phyloP scores from a whole-genome alignment of 805 yeast species.

The Saturnispora gosingensis region DNA sequence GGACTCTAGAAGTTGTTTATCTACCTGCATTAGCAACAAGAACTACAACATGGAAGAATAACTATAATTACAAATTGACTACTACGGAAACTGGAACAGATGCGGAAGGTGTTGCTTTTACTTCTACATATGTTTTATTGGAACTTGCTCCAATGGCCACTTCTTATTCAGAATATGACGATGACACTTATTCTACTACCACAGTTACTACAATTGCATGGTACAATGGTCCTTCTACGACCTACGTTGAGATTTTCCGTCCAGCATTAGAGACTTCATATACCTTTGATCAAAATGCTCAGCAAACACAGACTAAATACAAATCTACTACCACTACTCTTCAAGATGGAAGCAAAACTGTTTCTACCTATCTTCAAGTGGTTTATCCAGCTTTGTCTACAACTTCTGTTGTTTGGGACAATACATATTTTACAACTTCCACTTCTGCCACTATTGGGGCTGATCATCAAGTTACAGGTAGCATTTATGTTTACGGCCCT shows the following conservation, averaged over 20 bases:
- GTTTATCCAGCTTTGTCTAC: slow-evolving; percentile 4
- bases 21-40: slow-evolving; percentile 3
- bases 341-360: background rate
- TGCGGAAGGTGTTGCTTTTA: background rate
- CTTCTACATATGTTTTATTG: background rate
- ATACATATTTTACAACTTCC: background rate
- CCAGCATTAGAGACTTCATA: slow-evolving; percentile 2
- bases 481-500: slow-evolving; percentile 5
- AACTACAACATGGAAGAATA: slow-evolving; percentile 3
- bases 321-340: background rate
- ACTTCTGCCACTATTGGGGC: background rate
- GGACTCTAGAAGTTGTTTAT: background rate
- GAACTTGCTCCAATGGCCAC: slow-evolving; percentile 3
- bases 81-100: background rate
- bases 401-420: background rate
- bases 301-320: background rate
- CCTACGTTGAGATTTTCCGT: slow-evolving; percentile 1
- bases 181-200: background rate
- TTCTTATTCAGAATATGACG: background rate
- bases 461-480: background rate
- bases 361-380: background rate
- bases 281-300: background rate
- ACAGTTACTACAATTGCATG: background rate
- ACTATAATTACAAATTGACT: background rate
- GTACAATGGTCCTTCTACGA: background rate